Base-by-base conservation (phyloP, 352 stramenopile genomes). In the Phytophthora pinifolia region DNA sequence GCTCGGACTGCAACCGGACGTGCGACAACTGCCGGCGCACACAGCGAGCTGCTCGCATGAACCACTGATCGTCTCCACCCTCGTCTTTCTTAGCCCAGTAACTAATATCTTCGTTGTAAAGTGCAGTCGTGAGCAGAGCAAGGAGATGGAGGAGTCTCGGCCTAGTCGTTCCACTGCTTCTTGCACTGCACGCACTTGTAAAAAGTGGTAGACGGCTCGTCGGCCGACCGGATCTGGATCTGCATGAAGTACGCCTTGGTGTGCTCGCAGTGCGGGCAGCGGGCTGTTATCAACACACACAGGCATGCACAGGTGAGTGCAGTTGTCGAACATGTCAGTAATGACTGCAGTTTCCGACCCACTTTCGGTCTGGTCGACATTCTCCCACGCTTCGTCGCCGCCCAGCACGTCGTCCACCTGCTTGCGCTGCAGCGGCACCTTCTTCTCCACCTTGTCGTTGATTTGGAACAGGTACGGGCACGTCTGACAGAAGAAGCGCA, bases 161-260 rank as follows among this genome's bases (percentile, higher is more conserved):
- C 3, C 67, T 86, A 90, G 59, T 97, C 88, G 67, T 94, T 97
- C 97, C 97, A 99, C 69, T 98, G 94, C 76, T 98, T 91, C 58
- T 92, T 96, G 75, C 97, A 99, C 59, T 97, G 90, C 31, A 97
- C 92, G 70, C 97, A 99, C 72, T 98, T 99, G 85, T 99, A 99
- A 78, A 99, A 99, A n/a, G 97, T 97, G 38, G 97, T 99, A 85
- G 98, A 99, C 5, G 96, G 96, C 67, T 99, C 96, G 62, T 99
- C 96, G 7, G 97, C 97, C 51, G 95, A 99, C 39, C 98, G 85
- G 78, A 99, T 99, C 82, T 99, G 97, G 74, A 99, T 99, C 82
- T 99, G 97, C 94, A 99, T 99, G 80, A 99, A 99, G 78, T 99
- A 99, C 10, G 98, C 98, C 70, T 98, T 91, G 35, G 82, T 91